Percentiles rank a stretch among this genome's conserved stretches.
phyloP scores from a whole-genome alignment of 352 stramenopile genomes.

The Phytopythium cucurbitacearum region DNA sequence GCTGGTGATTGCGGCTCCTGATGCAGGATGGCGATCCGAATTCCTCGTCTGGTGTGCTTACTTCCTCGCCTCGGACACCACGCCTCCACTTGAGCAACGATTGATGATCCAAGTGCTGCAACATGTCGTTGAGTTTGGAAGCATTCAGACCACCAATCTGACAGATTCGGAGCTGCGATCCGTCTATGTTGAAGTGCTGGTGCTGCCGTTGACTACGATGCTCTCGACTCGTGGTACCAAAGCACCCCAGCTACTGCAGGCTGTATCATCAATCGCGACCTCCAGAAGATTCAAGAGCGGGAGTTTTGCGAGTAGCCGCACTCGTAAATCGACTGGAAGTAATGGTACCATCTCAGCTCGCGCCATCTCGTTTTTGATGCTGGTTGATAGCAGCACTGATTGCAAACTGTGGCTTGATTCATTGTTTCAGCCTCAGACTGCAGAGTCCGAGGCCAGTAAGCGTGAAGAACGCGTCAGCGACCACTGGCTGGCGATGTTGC shows the following conservation, averaged over 20 bases:
- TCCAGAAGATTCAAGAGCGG: conserved; percentile 10
- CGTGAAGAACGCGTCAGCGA: conserved; percentile 10
- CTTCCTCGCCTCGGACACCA: conserved; percentile 23
- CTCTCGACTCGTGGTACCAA: conserved; percentile 22
- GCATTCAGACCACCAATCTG: not conserved
- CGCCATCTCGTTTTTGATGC: conserved; percentile 20
- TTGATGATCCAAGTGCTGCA: conserved; percentile 36
- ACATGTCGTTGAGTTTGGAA: conserved; percentile 21
- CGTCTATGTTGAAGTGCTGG: conserved; percentile 55
- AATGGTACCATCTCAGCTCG: conserved; percentile 20
- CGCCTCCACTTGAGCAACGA: conserved; percentile 29
- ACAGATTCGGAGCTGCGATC: conserved; percentile 3
- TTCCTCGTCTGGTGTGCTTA: conserved; percentile 35
- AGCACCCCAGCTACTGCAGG: conserved; percentile 33
- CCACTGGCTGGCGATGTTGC: conserved; percentile 26
- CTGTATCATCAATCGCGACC: conserved; percentile 27
- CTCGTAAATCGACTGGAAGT: not conserved
- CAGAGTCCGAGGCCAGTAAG: not conserved
- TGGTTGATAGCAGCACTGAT: conserved; percentile 16
- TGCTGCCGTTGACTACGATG: conserved; percentile 50
- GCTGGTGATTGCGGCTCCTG: conserved; percentile 18
- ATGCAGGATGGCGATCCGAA: conserved; percentile 28
- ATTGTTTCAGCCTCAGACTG: conserved; percentile 20
- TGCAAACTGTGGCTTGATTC: conserved; percentile 31
- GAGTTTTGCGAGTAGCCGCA: not conserved